phyloP scores from a whole-genome alignment of 2,329 filamentous ascomycete genomes.

The Sporothrix brasiliensis region DNA sequence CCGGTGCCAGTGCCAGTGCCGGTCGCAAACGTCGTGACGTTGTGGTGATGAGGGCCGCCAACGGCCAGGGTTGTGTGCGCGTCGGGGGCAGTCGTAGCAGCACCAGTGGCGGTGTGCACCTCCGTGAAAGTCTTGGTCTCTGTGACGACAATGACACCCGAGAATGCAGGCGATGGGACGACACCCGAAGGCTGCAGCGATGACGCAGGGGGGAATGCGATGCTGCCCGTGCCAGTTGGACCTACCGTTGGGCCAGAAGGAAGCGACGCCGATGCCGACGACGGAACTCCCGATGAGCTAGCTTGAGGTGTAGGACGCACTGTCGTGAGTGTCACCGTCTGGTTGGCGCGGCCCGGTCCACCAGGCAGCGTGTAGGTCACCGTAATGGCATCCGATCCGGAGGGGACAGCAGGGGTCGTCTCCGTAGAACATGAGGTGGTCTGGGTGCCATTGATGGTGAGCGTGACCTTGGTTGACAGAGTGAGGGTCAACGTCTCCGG shows the following conservation, averaged over 20 bases:
- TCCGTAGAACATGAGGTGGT: neutral
- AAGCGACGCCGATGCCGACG: neutral
- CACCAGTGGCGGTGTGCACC: slow-evolving; percentile 1
- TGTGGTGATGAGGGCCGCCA: neutral
- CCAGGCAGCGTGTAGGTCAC: slow-evolving; percentile 38
- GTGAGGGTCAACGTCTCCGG: slow-evolving; percentile 30
- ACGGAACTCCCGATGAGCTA: neutral
- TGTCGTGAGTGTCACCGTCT: slow-evolving; percentile 32
- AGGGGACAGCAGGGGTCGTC: neutral
- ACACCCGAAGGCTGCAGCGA: neutral
- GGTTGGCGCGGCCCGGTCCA: slow-evolving; percentile 13
- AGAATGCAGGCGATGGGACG: neutral
- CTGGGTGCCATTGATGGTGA: slow-evolving; percentile 13
- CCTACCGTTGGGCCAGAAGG: neutral
- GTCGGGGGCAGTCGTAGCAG: neutral
- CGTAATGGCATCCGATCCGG: slow-evolving; percentile 32
- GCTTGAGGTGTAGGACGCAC: neutral
- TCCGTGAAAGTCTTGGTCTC: slow-evolving; percentile 27
- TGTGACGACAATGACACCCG: slow-evolving; percentile 18
- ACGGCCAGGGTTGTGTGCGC: neutral
- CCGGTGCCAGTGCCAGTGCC: neutral
- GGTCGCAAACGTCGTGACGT: neutral
- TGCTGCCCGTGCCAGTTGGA: neutral
- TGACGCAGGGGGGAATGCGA: neutral
- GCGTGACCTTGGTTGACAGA: slow-evolving; percentile 26